Evolutionary conservation across 169 alveolate species (phyloP), one percentile per base, ranked within the genome.

Genomic region (Eimeria acervulina): DNA sequence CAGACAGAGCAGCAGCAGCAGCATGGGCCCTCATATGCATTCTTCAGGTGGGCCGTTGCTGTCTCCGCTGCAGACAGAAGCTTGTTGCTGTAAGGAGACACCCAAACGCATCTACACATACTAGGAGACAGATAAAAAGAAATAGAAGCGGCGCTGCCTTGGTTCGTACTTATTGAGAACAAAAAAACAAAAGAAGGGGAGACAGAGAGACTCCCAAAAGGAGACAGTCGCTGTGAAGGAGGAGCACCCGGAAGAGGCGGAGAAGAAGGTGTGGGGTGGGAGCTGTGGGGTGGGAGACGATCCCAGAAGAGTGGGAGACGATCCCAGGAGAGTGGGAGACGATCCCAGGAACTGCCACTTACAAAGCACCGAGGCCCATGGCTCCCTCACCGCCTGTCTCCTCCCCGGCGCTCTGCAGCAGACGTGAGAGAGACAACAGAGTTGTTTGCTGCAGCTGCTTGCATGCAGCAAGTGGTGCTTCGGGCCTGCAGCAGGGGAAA

Each of bases 61-160:
- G 61, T 81, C 90, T 33, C 70, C 55, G 90, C 66, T 63, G 72
- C 70, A 31, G 23, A 70, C 81, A 70, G 51, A 59, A 70, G 83
- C 28, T 74, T 74, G 47, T 15, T 23, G 63, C 87, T 76, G 52
- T 21, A 15, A 12, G 38, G 17, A 72, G 84, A 15, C 61, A 36
- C 42, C 40, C 84, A 74, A 38, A 76, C 52, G 87, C 52, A 42
- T 15, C 10, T 4, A 26, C 12, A 40, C 63, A 76, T 3, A 26
- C 51, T 12, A 23, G 42, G 38, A 1, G 6, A 19, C 42, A 3
- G 33, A 38, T 1, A 42, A 28, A 38, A 10, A 6, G 17, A 38
- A 17, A 72, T 26, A 72, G n/a, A n/a, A n/a, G n/a, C n/a, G n/a
- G n/a, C n/a, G n/a, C n/a, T n/a, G n/a, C n/a, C n/a, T n/a, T n/a